Base-by-base conservation (phyloP, 495 filamentous ascomycete genomes). In the Penicillium turbatum region DNA sequence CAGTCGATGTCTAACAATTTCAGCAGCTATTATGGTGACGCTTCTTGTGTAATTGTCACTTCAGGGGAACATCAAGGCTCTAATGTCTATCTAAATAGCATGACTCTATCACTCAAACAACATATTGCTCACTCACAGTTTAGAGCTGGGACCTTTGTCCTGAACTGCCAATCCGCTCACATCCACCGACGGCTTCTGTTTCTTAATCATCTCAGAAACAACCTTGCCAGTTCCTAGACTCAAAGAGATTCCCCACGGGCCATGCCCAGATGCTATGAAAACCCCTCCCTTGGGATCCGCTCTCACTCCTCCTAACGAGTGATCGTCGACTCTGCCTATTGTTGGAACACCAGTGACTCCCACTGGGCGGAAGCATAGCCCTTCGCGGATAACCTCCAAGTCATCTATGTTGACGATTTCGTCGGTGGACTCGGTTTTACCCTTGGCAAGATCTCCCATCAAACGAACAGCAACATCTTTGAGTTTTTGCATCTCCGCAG, bases 301-400 rank as follows among this genome's bases (percentile, higher is more conserved):
- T 49, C 65, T 73, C 19, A 82, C 67, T 39, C 67, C 56, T 5
- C 84, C 86, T 16, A 89, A 69, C 29, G 76, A 66, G 26, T 60
- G 55, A 45, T 86, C 81, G 5, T 70, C 60, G 1, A 91, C 66
- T 21, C 80, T 68, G 6, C 69, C 65, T 12, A 91, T 45, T 32
- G 89, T 81, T 3, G 88, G 88, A 49, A 66, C 72, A 0, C 87
- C 88, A 35, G 72, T 76, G 5, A 65, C 55, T 19, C 83, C 83
- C 7, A 88, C 82, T 1, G 89, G 88, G 4, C 89, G 75, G 68
- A 89, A 90, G 63, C 89, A 91, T 35, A 90, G 56, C 2, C 80
- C 83, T 59, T 85, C 80, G 44, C 83, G 74, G 11, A 88, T 60
- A 24, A 89, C 68, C 49, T 88, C 76, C 34, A 90, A 35, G 48